Evolutionary conservation across 176 grass and related monocot species (phyloP).

Genomic region (Triticum urartu): DNA sequence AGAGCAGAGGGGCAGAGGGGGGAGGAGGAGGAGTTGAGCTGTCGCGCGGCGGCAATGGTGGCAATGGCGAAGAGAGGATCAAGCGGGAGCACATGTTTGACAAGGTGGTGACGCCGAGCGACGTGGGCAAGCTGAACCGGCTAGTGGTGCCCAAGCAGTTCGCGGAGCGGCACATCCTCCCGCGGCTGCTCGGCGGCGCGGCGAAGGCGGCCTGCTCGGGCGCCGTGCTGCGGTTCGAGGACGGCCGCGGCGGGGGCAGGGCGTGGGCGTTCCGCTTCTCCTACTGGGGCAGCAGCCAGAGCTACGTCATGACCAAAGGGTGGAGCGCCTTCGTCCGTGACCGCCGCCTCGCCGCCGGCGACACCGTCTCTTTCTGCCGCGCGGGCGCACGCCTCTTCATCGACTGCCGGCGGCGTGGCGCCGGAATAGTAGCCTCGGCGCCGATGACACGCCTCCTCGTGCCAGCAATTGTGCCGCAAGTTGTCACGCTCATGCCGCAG

Average conservation of each 20-base stretch:
- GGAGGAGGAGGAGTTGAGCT: not conserved
- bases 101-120: slow-evolving; percentile 96
- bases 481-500: not conserved
- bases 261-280: slow-evolving; percentile 70
- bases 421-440: not conserved
- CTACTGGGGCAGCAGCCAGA: slow-evolving; percentile 99
- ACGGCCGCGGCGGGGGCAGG: not conserved
- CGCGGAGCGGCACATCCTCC: slow-evolving; percentile 51
- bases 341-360: not conserved
- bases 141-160: slow-evolving; percentile 70
- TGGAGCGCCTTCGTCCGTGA: slow-evolving; percentile 83
- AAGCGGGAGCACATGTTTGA: slow-evolving; percentile 89
- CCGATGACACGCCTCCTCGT: not conserved
- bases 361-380: slow-evolving; percentile 42
- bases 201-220: slow-evolving; percentile 1
- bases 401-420: slow-evolving; percentile 28
- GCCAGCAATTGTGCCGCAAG: not conserved
- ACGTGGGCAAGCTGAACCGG: slow-evolving; percentile 96
- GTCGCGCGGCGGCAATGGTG: not conserved
- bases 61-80: not conserved
- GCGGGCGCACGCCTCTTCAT: slow-evolving; percentile 39
- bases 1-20: not conserved
- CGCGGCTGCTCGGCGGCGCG: not conserved
- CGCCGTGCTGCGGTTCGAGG: slow-evolving; percentile 51
- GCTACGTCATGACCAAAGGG: slow-evolving; percentile 98